Evolutionary conservation across 805 yeast species (phyloP).

Genomic region (Candida nitratophila): DNA sequence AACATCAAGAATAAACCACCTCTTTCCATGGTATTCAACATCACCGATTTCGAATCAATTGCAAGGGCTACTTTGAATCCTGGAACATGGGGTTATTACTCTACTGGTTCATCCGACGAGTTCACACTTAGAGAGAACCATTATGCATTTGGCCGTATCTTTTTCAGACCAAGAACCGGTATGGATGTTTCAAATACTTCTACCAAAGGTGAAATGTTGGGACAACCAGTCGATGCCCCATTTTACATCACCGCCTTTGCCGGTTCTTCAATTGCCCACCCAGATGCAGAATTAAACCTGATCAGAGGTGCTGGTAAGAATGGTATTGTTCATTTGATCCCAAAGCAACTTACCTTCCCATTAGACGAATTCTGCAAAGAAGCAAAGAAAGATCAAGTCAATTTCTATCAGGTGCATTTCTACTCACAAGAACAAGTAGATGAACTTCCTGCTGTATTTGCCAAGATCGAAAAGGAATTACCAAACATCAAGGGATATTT

Average conservation of each 20-base stretch:
- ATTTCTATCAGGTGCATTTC: conserved; percentile 82
- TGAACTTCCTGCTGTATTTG: conserved; percentile 28
- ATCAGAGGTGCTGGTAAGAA: conserved; percentile 66
- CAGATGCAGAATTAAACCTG: conserved; percentile 78
- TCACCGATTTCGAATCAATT: conserved; percentile 80
- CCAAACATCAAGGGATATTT: conserved; percentile 69
- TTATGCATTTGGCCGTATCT: conserved; percentile 73
- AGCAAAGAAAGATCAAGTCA: conserved; percentile 50
- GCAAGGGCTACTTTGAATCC: conserved; percentile 69
- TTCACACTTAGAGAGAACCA: conserved; percentile 81
- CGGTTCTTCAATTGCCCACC: conserved; percentile 77
- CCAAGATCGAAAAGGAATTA: conserved; percentile 24
- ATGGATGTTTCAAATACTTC: conserved; percentile 65
- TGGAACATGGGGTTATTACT: conserved; percentile 78
- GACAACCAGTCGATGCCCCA: conserved; percentile 58
- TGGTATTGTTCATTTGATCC: conserved; percentile 71
- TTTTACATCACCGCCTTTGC: conserved; percentile 88
- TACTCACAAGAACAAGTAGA: conserved; percentile 50
- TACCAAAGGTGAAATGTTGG: conserved; percentile 59
- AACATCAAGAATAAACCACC: conserved; percentile 51
- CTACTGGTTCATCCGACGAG: conserved; percentile 87
- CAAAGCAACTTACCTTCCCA: conserved; percentile 78
- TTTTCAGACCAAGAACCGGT: conserved; percentile 74
- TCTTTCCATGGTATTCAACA: conserved; percentile 56
- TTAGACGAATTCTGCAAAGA: conserved; percentile 69